These are phyloP conservation scores for Globisporangium barbulae DNA, from an alignment of 352 stramenopile species.

Conservation along the genomic window DNA sequence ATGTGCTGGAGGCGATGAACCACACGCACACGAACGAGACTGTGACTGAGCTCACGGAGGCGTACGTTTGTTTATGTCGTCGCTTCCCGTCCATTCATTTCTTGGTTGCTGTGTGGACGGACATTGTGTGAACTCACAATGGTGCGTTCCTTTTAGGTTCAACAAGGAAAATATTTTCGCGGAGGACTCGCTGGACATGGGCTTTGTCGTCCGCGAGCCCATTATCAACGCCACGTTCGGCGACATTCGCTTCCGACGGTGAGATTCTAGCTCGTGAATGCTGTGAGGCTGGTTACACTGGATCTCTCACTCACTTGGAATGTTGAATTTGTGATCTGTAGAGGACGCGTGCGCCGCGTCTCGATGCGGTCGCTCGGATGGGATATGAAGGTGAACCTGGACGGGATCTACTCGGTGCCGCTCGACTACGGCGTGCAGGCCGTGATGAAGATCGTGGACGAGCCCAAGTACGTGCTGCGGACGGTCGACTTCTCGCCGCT, in stretches of 20 bases:
- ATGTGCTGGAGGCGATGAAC: conserved; percentile 77
- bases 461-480: conserved; percentile 83
- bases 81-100: neutral
- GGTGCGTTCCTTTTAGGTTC: conserved; percentile 38
- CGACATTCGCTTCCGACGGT: conserved; percentile 87
- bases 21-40: conserved; percentile 88
- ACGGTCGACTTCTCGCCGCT: conserved; percentile 69
- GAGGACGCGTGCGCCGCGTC: conserved; percentile 76
- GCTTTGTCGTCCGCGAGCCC: conserved; percentile 81
- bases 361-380: conserved; percentile 87
- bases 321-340: conserved; percentile 13
- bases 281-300: neutral
- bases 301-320: neutral
- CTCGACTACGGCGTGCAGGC: conserved; percentile 88
- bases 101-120: neutral
- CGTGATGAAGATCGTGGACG: conserved; percentile 87
- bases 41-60: conserved; percentile 83
- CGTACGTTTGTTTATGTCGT: conserved; percentile 33
- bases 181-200: conserved; percentile 83
- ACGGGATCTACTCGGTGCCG: conserved; percentile 85
- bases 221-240: conserved; percentile 91
- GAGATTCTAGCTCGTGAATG: conserved; percentile 3
- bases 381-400: conserved; percentile 89
- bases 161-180: conserved; percentile 86
- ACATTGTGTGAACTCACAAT: neutral